phyloP scores from a whole-genome alignment of 768 basidiomycete genomes.

The Hebeloma cylindrosporum region DNA sequence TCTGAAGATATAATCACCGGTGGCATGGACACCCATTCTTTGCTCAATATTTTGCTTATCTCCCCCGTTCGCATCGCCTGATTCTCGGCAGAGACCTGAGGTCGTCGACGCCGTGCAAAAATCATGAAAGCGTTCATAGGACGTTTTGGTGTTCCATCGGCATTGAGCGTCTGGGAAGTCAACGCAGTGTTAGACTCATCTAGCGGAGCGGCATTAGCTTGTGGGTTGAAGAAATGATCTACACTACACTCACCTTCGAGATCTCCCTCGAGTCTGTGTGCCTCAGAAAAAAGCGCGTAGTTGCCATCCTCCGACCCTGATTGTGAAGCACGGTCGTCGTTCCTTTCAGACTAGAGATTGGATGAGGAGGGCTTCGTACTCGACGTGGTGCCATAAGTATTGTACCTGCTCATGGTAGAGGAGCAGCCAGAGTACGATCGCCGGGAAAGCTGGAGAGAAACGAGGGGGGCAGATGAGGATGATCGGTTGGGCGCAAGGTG shows the following conservation, averaged over 20 bases:
- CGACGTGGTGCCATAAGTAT: constrained; percentile 16
- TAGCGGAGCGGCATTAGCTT: constrained; percentile 15
- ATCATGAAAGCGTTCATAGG: constrained; percentile 97
- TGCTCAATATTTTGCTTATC: constrained; percentile 84
- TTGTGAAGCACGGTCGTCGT: constrained; percentile 50
- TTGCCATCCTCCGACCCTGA: constrained; percentile 60
- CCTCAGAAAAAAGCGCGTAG: constrained; percentile 35
- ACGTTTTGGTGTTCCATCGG: constrained; percentile 85
- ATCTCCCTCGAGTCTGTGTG: constrained; percentile 41
- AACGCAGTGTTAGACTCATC: constrained; percentile 44
- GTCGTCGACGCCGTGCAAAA: constrained; percentile 77
- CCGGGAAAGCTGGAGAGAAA: constrained; percentile 7
- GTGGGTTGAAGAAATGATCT: background rate
- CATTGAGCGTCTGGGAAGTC: constrained; percentile 78
- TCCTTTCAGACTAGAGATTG: constrained; percentile 26
- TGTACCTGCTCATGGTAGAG: constrained; percentile 32
- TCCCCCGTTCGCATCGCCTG: constrained; percentile 90
- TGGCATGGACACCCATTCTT: constrained; percentile 83
- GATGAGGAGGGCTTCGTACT: constrained; percentile 23
- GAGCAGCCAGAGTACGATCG: constrained; percentile 14
- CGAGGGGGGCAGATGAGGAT: constrained; percentile 21
- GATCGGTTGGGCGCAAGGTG: constrained; percentile 38
- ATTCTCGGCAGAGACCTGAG: constrained; percentile 84
- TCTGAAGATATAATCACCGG: constrained; percentile 50
- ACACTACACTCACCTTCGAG: constrained; percentile 46